Evolutionary conservation across 2,329 filamentous ascomycete species (phyloP).

Genomic region (Aureobasidium sp.): DNA sequence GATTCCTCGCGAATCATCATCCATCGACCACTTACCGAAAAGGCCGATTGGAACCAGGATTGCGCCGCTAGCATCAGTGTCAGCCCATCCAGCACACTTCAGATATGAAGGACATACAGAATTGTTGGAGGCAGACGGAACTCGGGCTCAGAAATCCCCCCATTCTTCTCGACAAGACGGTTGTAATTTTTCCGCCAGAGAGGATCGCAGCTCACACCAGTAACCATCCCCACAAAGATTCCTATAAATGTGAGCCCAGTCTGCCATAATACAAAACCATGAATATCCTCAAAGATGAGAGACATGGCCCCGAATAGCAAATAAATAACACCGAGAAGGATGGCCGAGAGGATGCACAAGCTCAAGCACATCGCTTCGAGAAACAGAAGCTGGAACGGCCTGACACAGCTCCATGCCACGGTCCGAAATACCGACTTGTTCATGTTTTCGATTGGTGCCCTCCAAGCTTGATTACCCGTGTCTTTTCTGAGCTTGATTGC

Average conservation of each 20-base stretch:
- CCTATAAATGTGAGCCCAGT: conserved; percentile 72
- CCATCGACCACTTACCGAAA: conserved; percentile 53
- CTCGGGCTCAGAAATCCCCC: conserved; percentile 68
- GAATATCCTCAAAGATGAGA: conserved; percentile 61
- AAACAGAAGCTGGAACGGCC: conserved; percentile 70
- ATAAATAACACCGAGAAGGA: conserved; percentile 82
- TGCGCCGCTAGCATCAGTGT: conserved; percentile 53
- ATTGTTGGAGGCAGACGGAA: conserved; percentile 67
- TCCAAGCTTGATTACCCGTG: conserved; percentile 71
- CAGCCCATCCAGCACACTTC: conserved; percentile 13
- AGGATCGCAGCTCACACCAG: conserved; percentile 56
- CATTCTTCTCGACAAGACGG: conserved; percentile 50
- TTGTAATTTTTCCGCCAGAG: conserved; percentile 55
- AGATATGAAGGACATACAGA: conserved; percentile 23
- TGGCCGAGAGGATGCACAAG: conserved; percentile 74
- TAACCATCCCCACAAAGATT: conserved; percentile 60
- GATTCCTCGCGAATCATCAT: neutral
- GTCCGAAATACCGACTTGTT: conserved; percentile 57
- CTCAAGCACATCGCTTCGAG: conserved; percentile 81
- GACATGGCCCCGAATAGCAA: conserved; percentile 90
- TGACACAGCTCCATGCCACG: conserved; percentile 47
- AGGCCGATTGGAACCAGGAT: conserved; percentile 71
- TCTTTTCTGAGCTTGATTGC: conserved; percentile 62
- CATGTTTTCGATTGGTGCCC: conserved; percentile 68
- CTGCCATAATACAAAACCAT: conserved; percentile 73